Evolutionary conservation across 139 green algal genomes (phyloP).

Genomic region (Pleodorina starrii): DNA sequence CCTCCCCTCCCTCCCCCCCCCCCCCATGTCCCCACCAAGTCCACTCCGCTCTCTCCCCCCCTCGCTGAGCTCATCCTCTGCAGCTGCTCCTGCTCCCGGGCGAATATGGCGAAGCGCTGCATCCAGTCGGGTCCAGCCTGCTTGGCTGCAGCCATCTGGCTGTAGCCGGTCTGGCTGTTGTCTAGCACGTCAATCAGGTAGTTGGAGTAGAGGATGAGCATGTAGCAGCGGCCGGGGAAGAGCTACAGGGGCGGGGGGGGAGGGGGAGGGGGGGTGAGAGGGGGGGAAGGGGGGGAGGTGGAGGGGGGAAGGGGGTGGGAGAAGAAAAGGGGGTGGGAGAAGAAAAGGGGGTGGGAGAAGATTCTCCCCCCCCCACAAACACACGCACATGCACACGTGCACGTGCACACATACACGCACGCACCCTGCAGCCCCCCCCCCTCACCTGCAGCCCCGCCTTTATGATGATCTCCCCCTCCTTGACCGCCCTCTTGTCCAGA

Average conservation of each 20-base stretch:
- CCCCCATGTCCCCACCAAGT: conserved; percentile 69
- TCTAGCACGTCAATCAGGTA: conserved; percentile 62
- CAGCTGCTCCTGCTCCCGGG: conserved; percentile 52
- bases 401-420: background rate
- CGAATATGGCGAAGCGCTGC: conserved; percentile 65
- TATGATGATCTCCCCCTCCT: conserved; percentile 60
- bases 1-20: too few relatives aligned
- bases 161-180: conserved; percentile 52
- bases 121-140: conserved; percentile 47
- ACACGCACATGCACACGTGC: too few relatives aligned
- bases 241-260: background rate
- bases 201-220: conserved; percentile 65
- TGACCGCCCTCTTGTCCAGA: conserved; percentile 51
- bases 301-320: background rate
- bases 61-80: conserved; percentile 39
- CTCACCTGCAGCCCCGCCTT: conserved; percentile 50
- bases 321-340: background rate
- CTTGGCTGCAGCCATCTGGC: conserved; percentile 47
- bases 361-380: background rate
- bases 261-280: background rate
- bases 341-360: background rate
- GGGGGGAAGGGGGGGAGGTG: background rate
- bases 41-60: conserved; percentile 47
- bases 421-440: background rate
- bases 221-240: conserved; percentile 50